Conservation (phyloP, 2,329 filamentous ascomycete species). For the Fulvia fulva region DNA sequence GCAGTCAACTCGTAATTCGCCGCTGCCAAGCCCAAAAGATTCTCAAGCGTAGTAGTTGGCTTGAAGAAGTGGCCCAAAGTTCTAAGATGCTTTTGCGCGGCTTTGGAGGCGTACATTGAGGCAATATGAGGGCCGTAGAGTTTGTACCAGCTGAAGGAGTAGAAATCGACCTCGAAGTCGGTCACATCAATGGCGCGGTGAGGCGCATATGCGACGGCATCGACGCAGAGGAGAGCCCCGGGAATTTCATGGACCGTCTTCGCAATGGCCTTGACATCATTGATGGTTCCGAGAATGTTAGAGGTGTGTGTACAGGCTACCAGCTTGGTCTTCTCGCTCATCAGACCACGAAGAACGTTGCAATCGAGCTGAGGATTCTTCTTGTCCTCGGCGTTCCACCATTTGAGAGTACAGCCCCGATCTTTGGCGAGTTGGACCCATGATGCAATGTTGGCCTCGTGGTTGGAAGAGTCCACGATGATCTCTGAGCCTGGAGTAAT, state of each 20-base stretch:
- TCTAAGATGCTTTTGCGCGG: constrained; percentile 53
- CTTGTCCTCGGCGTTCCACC: constrained; percentile 53
- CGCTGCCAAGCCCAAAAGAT: constrained; percentile 66
- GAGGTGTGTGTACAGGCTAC: constrained; percentile 70
- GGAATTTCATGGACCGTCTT: constrained; percentile 50
- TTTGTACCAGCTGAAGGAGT: constrained; percentile 79
- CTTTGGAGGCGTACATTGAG: constrained; percentile 61
- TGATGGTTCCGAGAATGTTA: constrained; percentile 70
- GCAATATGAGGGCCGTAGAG: constrained; percentile 74
- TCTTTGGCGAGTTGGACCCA: constrained; percentile 67
- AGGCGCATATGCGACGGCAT: constrained; percentile 73
- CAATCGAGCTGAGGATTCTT: constrained; percentile 57
- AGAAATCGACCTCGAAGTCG: constrained; percentile 68
- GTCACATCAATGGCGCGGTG: constrained; percentile 67
- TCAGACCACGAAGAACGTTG: constrained; percentile 54
- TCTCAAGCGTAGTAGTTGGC: constrained; percentile 51
- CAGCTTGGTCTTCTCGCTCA: constrained; percentile 62
- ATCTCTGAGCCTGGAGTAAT: constrained; percentile 55
- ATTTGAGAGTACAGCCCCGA: constrained; percentile 60
- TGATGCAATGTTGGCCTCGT: constrained; percentile 72
- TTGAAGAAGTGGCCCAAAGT: constrained; percentile 69
- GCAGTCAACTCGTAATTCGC: constrained; percentile 68
- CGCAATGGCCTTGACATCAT: constrained; percentile 57
- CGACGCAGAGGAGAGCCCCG: constrained; percentile 63
- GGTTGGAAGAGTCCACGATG: constrained; percentile 67